Evolutionary conservation across 768 basidiomycete genomes (phyloP).

Genomic region (Xerocomellus dryophilus): DNA sequence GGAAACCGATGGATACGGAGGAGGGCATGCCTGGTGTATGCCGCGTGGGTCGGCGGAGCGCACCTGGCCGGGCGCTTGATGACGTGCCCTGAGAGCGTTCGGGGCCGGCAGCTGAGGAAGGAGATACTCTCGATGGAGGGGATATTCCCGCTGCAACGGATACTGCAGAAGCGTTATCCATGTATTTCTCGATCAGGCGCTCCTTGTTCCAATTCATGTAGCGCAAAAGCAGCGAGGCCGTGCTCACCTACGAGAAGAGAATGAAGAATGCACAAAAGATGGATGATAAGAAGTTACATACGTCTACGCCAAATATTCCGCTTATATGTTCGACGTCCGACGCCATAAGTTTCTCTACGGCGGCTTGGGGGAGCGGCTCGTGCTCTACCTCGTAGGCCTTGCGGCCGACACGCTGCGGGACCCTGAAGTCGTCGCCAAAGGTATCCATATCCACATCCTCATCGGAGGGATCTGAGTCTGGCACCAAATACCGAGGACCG

Average conservation of each 20-base stretch:
- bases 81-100: conserved; percentile 32
- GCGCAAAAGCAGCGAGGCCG: conserved; percentile 76
- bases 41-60: conserved; percentile 29
- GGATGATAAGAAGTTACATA: conserved; percentile 41
- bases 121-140: conserved; percentile 27
- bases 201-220: conserved; percentile 95
- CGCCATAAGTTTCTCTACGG: conserved; percentile 76
- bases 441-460: conserved; percentile 72
- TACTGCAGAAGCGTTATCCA: conserved; percentile 81
- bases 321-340: conserved; percentile 82
- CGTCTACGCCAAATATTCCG: conserved; percentile 85
- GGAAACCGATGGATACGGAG: background rate
- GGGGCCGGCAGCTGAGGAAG: conserved; percentile 29
- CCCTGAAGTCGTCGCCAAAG: conserved; percentile 61
- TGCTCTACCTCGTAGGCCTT: conserved; percentile 88
- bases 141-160: conserved; percentile 73
- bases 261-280: background rate
- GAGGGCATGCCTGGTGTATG: conserved; percentile 24
- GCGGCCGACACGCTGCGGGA: conserved; percentile 49
- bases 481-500: conserved; percentile 7
- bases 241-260: conserved; percentile 47
- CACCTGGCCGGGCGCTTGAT: conserved; percentile 23
- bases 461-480: conserved; percentile 45
- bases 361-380: conserved; percentile 65
- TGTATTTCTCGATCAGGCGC: conserved; percentile 91